Conservation (phyloP, 2,329 filamentous ascomycete species). For the Phaeosphaeria sp. region DNA sequence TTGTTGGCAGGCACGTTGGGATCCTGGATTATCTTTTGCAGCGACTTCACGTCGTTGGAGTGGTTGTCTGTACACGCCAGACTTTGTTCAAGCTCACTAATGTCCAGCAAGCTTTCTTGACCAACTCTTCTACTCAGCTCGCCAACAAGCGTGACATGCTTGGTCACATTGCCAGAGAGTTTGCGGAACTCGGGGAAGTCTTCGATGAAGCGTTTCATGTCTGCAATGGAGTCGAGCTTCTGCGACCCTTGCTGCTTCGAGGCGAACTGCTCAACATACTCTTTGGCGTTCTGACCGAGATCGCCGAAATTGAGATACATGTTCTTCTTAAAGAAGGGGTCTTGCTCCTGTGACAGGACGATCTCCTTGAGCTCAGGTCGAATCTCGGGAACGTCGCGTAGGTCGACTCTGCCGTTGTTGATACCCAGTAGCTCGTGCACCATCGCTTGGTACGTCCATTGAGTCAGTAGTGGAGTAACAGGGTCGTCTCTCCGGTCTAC, state of each 20-base stretch:
- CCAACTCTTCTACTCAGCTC: conserved; percentile 90
- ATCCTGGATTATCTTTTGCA: conserved; percentile 86
- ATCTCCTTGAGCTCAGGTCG: conserved; percentile 91
- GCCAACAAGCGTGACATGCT: conserved; percentile 94
- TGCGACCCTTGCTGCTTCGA: conserved; percentile 96
- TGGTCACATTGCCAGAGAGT: conserved; percentile 96
- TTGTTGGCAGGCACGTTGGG: conserved; percentile 78
- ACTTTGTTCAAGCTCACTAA: conserved; percentile 96
- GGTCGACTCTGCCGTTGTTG: conserved; percentile 89
- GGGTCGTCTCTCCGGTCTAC: conserved; percentile 93
- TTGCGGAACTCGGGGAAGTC: conserved; percentile 98
- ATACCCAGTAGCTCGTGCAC: conserved; percentile 96
- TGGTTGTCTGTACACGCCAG: conserved; percentile 97
- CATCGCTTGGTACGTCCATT: conserved; percentile 99
- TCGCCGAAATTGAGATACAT: conserved; percentile 99
- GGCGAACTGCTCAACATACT: conserved; percentile 98
- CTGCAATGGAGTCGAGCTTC: conserved; percentile 94
- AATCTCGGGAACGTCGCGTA: conserved; percentile 83
- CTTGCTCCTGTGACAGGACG: conserved; percentile 93
- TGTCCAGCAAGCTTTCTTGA: conserved; percentile 87
- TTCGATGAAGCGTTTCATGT: conserved; percentile 99
- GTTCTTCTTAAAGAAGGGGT: conserved; percentile 98
- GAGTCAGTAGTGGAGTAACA: conserved; percentile 89
- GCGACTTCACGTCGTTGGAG: conserved; percentile 84
- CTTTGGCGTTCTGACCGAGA: conserved; percentile 93